Percentiles rank a stretch among this genome's conserved stretches.
Evolutionary conservation across 106 monocot species (phyloP).

Genomic region (Gastrodia elata): DNA sequence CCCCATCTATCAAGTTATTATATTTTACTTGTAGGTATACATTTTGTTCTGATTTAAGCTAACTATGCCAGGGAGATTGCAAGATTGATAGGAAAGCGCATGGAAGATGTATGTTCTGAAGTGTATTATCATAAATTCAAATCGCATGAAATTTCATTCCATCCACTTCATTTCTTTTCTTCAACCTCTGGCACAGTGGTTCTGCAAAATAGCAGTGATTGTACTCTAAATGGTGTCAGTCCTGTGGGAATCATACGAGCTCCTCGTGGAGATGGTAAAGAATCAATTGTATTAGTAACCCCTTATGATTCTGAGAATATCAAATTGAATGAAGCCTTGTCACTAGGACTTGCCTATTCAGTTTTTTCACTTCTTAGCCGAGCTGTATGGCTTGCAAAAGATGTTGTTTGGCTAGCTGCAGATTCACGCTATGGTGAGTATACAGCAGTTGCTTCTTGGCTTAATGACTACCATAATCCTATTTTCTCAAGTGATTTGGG

Average conservation of each 20-base stretch:
- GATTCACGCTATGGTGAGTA: slow-evolving; percentile 81
- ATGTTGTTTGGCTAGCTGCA: slow-evolving; percentile 86
- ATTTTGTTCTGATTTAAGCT: slow-evolving; percentile 2
- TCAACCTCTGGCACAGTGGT: slow-evolving; percentile 11
- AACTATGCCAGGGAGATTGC: slow-evolving; percentile 39
- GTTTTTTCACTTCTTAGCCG: slow-evolving; percentile 66
- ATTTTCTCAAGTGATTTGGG: slow-evolving; percentile 27
- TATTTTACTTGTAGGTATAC: background rate
- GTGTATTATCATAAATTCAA: slow-evolving; percentile 66
- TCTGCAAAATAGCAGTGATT: slow-evolving; percentile 26
- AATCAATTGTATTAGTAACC: slow-evolving; percentile 81
- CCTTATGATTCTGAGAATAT: slow-evolving; percentile 66
- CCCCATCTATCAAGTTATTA: background rate
- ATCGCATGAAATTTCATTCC: slow-evolving; percentile 21
- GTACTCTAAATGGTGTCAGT: slow-evolving; percentile 38
- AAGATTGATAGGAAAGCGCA: slow-evolving; percentile 42
- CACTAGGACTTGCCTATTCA: slow-evolving; percentile 70
- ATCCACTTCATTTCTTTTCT: slow-evolving; percentile 67
- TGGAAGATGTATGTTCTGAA: slow-evolving; percentile 67
- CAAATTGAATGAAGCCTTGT: slow-evolving; percentile 37
- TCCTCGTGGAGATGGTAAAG: slow-evolving; percentile 91
- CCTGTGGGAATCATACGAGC: slow-evolving; percentile 73
- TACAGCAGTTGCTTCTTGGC: slow-evolving; percentile 64
- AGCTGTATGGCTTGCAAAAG: slow-evolving; percentile 81
- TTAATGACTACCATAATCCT: slow-evolving; percentile 76